phyloP scores from a whole-genome alignment of 441 rosid genomes.

The Croton laevigatus region DNA sequence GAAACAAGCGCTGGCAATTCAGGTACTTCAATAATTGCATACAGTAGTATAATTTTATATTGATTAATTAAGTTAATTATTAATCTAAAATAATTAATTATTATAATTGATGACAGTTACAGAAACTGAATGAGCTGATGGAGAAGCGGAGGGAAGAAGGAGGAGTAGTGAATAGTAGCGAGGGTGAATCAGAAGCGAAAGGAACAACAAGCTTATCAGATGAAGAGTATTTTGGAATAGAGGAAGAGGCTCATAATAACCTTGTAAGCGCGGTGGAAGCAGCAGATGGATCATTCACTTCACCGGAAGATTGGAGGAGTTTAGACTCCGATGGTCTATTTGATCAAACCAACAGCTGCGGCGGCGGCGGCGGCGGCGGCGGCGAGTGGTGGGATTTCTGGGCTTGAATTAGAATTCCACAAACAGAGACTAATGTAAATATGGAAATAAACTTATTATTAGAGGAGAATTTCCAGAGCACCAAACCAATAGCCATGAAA shows the following conservation, averaged over 20 bases:
- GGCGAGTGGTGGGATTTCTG: slow-evolving; percentile 88
- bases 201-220: slow-evolving; percentile 32
- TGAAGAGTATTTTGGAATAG: slow-evolving; percentile 55
- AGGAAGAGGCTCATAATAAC: slow-evolving; percentile 41
- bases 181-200: slow-evolving; percentile 38
- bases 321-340: slow-evolving; percentile 56
- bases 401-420: slow-evolving; percentile 20
- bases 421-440: no score
- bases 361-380: slow-evolving; percentile 17
- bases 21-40: slow-evolving; percentile 37
- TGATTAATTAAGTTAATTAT: no score
- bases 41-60: no score
- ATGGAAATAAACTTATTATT: no score
- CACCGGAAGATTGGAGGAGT: slow-evolving; percentile 75
- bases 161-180: slow-evolving; percentile 33
- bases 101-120: slow-evolving; percentile 38
- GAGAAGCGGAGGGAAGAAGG: slow-evolving; percentile 36
- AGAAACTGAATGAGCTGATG: slow-evolving; percentile 44
- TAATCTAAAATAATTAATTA: no score
- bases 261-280: slow-evolving; percentile 55
- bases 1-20: slow-evolving; percentile 51
- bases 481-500: not conserved
- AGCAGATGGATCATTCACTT: slow-evolving; percentile 63
- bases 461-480: not conserved
- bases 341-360: slow-evolving; percentile 45